These are phyloP conservation scores for Ceratocystis albifundus DNA, from an alignment of 2,329 filamentous ascomycete species.

Conservation along the genomic window DNA sequence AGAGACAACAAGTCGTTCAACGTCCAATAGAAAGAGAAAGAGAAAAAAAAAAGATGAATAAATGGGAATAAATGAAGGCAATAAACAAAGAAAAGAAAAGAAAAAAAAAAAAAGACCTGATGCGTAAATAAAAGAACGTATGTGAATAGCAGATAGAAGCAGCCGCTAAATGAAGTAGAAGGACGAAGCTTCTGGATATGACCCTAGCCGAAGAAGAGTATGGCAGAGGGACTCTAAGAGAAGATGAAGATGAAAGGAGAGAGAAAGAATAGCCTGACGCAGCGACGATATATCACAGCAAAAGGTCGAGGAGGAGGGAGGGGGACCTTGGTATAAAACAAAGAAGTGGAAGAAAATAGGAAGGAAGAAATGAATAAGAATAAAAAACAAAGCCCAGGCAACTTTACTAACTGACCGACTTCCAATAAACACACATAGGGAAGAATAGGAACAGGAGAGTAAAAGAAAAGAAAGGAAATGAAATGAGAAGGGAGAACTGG, in stretches of 20 bases:
- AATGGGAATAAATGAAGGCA: neutral
- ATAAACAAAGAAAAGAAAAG: neutral
- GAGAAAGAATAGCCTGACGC: constrained; percentile 1
- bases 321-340: neutral
- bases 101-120: neutral
- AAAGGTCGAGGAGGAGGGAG: neutral
- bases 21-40: neutral
- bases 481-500: constrained; percentile 26
- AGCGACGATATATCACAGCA: neutral
- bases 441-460: neutral
- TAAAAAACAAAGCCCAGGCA: constrained; percentile 5
- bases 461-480: constrained; percentile 28
- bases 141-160: neutral
- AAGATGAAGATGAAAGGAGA: neutral
- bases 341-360: neutral
- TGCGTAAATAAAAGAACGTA: constrained; percentile 9
- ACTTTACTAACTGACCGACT: neutral
- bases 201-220: neutral
- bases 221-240: neutral
- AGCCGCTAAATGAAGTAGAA: neutral
- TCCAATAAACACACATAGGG: constrained; percentile 4
- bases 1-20: neutral
- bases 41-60: neutral
- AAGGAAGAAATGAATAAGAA: neutral
- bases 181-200: neutral